A percentile compares a stretch with the other conserved stretches of the same genome.
phyloP scores from a whole-genome alignment of 2,329 filamentous ascomycete genomes.

The Volutella citrinella region DNA sequence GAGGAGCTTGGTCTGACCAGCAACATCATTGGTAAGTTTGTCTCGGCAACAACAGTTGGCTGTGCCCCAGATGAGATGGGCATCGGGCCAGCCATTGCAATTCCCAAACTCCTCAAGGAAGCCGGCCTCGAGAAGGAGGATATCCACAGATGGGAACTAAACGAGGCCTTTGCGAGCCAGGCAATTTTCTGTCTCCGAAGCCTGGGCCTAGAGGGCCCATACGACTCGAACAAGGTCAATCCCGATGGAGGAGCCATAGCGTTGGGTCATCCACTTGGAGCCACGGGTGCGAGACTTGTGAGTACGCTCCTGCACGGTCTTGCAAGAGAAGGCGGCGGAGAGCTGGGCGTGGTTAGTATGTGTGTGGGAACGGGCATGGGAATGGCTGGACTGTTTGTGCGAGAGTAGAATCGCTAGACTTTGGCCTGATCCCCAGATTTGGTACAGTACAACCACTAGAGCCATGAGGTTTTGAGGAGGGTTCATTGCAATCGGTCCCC shows the following conservation, averaged over 20 bases:
- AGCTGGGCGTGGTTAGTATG: constrained; percentile 14
- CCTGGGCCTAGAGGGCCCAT: constrained; percentile 66
- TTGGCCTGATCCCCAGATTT: no score
- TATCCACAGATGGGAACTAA: constrained; percentile 84
- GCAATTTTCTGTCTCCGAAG: constrained; percentile 66
- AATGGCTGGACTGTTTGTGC: not conserved
- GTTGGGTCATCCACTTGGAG: constrained; percentile 82
- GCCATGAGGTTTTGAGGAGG: no score
- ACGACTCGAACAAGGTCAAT: constrained; percentile 72
- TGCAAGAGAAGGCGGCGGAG: not conserved
- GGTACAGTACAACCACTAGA: no score
- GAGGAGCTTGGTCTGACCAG: constrained; percentile 69
- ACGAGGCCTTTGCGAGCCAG: constrained; percentile 72
- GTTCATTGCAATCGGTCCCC: no score
- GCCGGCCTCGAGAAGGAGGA: constrained; percentile 66
- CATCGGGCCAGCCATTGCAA: constrained; percentile 78
- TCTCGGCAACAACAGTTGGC: constrained; percentile 80
- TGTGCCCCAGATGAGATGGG: constrained; percentile 92
- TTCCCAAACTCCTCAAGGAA: constrained; percentile 69
- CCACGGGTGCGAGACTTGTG: constrained; percentile 56
- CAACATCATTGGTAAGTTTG: constrained; percentile 65
- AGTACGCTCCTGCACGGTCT: constrained; percentile 9
- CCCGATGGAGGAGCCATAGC: constrained; percentile 91
- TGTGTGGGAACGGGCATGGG: no score
- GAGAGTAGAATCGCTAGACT: no score